phyloP scores from a whole-genome alignment of 805 yeast genomes.

The Yamadazyma laniorum region DNA sequence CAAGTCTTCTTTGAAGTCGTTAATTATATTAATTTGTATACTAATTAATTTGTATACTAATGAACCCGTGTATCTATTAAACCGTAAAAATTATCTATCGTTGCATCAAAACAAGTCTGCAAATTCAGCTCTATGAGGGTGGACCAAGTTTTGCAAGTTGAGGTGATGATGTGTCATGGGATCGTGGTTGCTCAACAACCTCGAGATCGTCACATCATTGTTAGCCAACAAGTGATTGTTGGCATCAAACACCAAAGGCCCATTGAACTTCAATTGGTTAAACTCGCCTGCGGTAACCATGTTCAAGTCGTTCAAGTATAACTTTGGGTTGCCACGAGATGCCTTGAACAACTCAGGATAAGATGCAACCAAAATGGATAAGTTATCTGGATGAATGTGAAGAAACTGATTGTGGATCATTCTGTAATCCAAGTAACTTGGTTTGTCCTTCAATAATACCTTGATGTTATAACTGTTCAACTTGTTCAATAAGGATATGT shows the following conservation, averaged over 20 bases:
- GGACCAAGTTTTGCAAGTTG: conserved; percentile 23
- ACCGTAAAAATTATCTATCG: background rate
- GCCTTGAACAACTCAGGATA: conserved; percentile 10
- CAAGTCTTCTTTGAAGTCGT: too few species aligned
- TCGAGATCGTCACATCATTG: conserved; percentile 35
- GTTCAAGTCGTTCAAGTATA: conserved; percentile 15
- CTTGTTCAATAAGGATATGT: conserved; percentile 10
- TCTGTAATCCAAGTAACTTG: conserved; percentile 25
- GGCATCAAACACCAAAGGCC: conserved; percentile 36
- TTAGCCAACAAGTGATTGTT: conserved; percentile 39
- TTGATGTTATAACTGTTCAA: conserved; percentile 11
- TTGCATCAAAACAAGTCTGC: conserved; percentile 38
- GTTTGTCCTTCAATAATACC: conserved; percentile 14
- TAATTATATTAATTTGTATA: too few species aligned
- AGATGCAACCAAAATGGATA: conserved; percentile 18
- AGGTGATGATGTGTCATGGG: conserved; percentile 22
- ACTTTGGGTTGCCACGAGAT: conserved; percentile 5
- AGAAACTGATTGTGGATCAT: conserved; percentile 26
- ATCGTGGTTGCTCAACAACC: conserved; percentile 39
- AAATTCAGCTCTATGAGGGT: conserved; percentile 45
- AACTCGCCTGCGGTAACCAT: conserved; percentile 13
- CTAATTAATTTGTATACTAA: too few species aligned
- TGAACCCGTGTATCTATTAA: too few species aligned
- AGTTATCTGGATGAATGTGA: conserved; percentile 36
- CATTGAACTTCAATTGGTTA: conserved; percentile 14